A percentile compares a stretch with the other conserved stretches of the same genome.
phyloP scores from a whole-genome alignment of 495 filamentous ascomycete genomes.

The Penicillium canescens region DNA sequence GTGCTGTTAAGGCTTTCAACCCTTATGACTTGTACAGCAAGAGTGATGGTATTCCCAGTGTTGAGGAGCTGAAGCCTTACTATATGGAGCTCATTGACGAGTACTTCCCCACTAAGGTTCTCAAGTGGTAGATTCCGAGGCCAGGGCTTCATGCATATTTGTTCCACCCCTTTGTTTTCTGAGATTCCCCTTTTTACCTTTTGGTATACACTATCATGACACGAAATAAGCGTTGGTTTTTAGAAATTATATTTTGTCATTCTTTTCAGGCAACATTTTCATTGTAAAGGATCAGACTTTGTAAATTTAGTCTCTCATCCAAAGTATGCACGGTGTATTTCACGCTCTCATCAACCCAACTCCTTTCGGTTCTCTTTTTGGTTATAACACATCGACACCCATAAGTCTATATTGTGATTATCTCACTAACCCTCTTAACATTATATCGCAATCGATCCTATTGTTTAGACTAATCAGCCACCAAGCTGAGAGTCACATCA shows the following conservation, averaged over 20 bases:
- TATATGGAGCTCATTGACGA: conserved; percentile 84
- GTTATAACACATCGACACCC: too few relatives aligned
- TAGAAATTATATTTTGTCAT: background rate
- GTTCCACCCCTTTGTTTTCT: background rate
- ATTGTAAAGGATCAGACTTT: too few relatives aligned
- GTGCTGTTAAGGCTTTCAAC: conserved; percentile 82
- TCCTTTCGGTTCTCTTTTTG: too few relatives aligned
- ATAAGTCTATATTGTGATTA: too few relatives aligned
- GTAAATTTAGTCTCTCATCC: too few relatives aligned
- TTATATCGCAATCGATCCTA: too few relatives aligned
- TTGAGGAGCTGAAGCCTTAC: conserved; percentile 72
- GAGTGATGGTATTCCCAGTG: conserved; percentile 74
- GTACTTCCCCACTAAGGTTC: conserved; percentile 74
- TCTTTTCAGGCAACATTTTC: background rate
- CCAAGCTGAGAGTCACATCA: too few relatives aligned
- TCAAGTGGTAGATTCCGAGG: conserved; percentile 67
- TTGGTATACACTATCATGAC: conserved; percentile 3
- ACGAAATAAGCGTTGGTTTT: conserved; percentile 2
- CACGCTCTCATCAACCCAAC: too few relatives aligned
- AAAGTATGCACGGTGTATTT: too few relatives aligned
- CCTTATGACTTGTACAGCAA: conserved; percentile 93
- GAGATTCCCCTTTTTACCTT: conserved; percentile 17
- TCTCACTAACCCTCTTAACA: too few relatives aligned
- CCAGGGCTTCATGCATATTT: background rate
- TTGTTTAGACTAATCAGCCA: too few relatives aligned